Evolutionary conservation across 1,284 basidiomycete genomes (phyloP).

Genomic region (Apiotrichum sp.): DNA sequence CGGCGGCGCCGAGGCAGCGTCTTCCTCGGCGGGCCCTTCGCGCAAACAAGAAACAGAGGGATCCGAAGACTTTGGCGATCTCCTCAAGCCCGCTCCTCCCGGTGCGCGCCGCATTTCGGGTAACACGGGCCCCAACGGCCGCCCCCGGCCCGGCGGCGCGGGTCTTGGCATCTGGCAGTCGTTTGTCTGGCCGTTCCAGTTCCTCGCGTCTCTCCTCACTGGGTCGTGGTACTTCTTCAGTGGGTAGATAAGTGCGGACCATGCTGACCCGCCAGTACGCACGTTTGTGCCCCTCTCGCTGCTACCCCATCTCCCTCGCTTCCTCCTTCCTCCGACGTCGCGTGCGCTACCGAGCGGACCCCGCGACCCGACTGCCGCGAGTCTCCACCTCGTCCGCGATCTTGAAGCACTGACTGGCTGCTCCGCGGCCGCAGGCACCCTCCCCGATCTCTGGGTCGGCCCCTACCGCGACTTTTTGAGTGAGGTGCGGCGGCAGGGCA

Average conservation of each 20-base stretch:
- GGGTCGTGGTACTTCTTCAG: slow-evolving; percentile 46
- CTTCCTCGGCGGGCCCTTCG: not conserved
- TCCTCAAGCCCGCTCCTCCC: slow-evolving; percentile 6
- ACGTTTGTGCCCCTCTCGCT: slow-evolving; percentile 43
- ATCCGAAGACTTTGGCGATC: slow-evolving; percentile 8
- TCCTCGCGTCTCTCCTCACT: slow-evolving; percentile 34
- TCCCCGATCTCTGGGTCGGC: slow-evolving; percentile 74
- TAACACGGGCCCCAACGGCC: not conserved
- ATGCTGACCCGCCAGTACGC: slow-evolving; percentile 24
- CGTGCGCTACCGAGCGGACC: slow-evolving; percentile 19
- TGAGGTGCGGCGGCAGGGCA: slow-evolving; percentile 62
- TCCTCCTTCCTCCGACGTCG: slow-evolving; percentile 37
- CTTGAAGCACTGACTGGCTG: slow-evolving; percentile 35
- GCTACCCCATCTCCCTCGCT: slow-evolving; percentile 39
- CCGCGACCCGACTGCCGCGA: slow-evolving; percentile 30
- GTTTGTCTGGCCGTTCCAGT: slow-evolving; percentile 32
- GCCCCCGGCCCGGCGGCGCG: not conserved
- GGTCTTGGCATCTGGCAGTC: slow-evolving; percentile 19
- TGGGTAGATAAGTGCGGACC: slow-evolving; percentile 18
- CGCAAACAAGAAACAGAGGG: slow-evolving; percentile 11
- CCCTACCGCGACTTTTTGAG: slow-evolving; percentile 77
- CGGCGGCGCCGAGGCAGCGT: slow-evolving; percentile 7
- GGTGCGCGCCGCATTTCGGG: slow-evolving; percentile 18
- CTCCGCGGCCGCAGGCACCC: slow-evolving; percentile 26
- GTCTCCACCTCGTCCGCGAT: slow-evolving; percentile 34